A percentile compares a stretch with the other conserved stretches of the same genome.
Evolutionary conservation across 495 filamentous ascomycete genomes (phyloP).

Genomic region (Letharia lupina): DNA sequence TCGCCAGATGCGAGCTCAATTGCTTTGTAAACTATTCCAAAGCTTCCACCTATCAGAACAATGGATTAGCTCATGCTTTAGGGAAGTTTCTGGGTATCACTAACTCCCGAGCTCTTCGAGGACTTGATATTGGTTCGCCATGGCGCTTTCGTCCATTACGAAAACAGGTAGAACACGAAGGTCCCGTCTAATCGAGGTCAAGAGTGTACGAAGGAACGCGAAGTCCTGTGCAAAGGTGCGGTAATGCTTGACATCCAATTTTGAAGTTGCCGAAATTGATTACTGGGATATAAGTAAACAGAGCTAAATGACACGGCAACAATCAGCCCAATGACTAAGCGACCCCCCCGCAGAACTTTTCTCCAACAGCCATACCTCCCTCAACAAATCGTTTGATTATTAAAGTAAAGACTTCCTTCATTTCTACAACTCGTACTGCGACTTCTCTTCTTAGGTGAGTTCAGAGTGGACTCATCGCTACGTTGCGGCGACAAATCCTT

Average conservation of each 20-base stretch:
- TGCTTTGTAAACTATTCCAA: conserved; percentile 93
- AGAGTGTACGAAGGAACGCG: not conserved
- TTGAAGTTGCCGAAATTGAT: not conserved
- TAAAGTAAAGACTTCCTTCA: too few relatives aligned
- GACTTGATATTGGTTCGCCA: conserved; percentile 77
- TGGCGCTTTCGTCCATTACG: conserved; percentile 47
- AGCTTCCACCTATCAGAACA: conserved; percentile 65
- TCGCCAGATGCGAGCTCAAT: conserved; percentile 79
- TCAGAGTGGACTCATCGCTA: too few relatives aligned
- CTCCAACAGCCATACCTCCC: too few relatives aligned
- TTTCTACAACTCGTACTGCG: too few relatives aligned
- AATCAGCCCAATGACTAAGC: not conserved
- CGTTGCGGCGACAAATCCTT: too few relatives aligned
- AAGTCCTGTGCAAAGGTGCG: not conserved
- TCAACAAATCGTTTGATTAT: too few relatives aligned
- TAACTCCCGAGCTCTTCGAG: conserved; percentile 87
- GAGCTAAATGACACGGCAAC: conserved; percentile 4
- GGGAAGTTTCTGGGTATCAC: conserved; percentile 32
- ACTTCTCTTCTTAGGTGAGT: too few relatives aligned
- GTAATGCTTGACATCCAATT: not conserved
- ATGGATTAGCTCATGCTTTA: conserved; percentile 23
- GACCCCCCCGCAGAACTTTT: not conserved
- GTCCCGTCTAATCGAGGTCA: not conserved
- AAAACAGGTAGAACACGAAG: not conserved
- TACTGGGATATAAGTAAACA: not conserved